Conservation (phyloP, 2,329 filamentous ascomycete species). For the Tolypocladium tropicale region DNA sequence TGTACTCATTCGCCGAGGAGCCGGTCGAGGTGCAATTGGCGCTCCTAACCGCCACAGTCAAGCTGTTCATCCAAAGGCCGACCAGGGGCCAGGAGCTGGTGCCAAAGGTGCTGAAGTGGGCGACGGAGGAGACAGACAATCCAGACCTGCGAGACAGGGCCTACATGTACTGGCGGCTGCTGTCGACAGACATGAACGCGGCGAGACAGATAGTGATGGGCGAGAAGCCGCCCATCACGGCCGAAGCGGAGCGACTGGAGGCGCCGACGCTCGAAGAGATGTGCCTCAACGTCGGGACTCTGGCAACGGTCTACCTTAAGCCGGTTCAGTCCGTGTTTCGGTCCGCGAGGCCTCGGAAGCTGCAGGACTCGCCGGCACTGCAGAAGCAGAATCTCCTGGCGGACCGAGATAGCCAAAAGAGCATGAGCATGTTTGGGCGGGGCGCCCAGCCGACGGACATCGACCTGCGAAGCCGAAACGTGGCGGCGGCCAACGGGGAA, state of each 20-base stretch:
- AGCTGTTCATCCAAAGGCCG: constrained; percentile 92
- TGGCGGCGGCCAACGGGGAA: constrained; percentile 15
- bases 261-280: constrained; percentile 89
- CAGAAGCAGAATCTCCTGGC: constrained; percentile 59
- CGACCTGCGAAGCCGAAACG: constrained; percentile 28
- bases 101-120: constrained; percentile 94
- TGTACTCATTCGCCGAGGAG: constrained; percentile 90
- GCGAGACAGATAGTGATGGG: constrained; percentile 93
- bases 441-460: constrained; percentile 42
- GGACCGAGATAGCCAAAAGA: constrained; percentile 44
- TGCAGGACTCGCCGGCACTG: constrained; percentile 76
- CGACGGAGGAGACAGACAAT: constrained; percentile 98
- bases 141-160: constrained; percentile 90
- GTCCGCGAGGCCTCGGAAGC: constrained; percentile 66
- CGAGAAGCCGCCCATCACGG: constrained; percentile 90
- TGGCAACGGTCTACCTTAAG: constrained; percentile 96
- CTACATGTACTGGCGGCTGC: constrained; percentile 98
- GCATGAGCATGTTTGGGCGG: constrained; percentile 45
- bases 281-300: constrained; percentile 89
- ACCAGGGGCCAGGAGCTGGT: constrained; percentile 91
- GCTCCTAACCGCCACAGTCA: constrained; percentile 89
- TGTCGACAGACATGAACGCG: constrained; percentile 81
- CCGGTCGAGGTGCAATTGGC: constrained; percentile 92
- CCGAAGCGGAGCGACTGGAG: constrained; percentile 90
- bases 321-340: constrained; percentile 96